Base-by-base conservation (phyloP, 2,329 filamentous ascomycete species). In the Xylariaceae sp. region DNA sequence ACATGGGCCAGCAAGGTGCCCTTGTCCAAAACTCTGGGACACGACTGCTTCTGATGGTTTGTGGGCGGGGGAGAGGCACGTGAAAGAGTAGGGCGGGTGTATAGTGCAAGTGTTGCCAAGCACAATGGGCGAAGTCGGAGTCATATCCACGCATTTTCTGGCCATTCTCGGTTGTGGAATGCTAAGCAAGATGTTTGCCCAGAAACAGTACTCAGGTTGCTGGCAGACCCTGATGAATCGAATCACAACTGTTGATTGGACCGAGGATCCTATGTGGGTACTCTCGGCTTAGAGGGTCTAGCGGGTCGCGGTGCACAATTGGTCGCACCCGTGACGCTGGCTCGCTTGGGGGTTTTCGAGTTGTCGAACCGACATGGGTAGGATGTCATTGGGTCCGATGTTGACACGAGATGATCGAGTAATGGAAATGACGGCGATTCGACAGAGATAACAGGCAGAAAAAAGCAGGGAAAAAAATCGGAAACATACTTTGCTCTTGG, bases 401-500 rank as follows among this genome's bases (percentile, higher is more conserved):
- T 37, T 53, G 48, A 54, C 53, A 47, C 21, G 34, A 50, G 38
- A 28, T 31, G 34, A 53, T 56, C 50, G 48, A 50, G 48, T 54
- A 49, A 56, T 33, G 44, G 42, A 50, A 55, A 58, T 26, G 17
- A 34, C 50, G 36, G 41, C 36, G 36, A 53, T 53, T 55, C 48
- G 53, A 47, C 36, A 41, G 38, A 52, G 43, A 51, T 48, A 55
- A 50, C 29, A 13, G 27, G 5, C 19, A 16, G 21, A 30, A 33
- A 11, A 13, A n/a, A 13, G 6, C n/a, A 41, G 34, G 42, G 36
- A 34, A 46, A 36, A 36, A 37, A 16, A 29, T 36, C 27, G 21
- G 13, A 40, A 49, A 74, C 87, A 75, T 75, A 96, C 90, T 78
- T 88, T 94, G 62, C 85, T 90, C 76, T 97, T 98, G 64, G 88